Evolutionary conservation across 768 basidiomycete species (phyloP).

Genomic region (Termitomyces titanicus): DNA sequence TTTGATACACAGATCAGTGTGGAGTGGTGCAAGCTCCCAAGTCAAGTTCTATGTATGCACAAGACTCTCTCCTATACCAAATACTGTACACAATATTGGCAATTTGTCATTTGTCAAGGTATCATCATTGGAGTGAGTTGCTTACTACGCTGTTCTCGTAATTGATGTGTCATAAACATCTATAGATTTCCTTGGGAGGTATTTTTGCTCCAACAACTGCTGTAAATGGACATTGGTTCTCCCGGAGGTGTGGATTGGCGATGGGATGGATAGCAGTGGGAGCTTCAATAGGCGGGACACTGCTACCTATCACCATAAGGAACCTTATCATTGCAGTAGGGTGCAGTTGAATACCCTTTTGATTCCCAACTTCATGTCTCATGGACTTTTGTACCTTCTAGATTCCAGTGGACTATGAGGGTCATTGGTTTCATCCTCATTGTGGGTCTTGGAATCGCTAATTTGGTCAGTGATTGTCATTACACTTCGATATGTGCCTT

Average conservation of each 20-base stretch:
- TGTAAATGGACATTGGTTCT: slow-evolving; percentile 73
- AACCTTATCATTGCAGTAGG: slow-evolving; percentile 48
- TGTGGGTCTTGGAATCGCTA: slow-evolving; percentile 46
- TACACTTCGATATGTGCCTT: neutral
- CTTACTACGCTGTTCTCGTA: slow-evolving; percentile 13
- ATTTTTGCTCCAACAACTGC: slow-evolving; percentile 61
- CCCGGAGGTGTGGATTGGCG: slow-evolving; percentile 43
- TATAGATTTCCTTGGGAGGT: slow-evolving; percentile 47
- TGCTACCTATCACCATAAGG: slow-evolving; percentile 61
- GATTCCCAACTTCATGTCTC: neutral
- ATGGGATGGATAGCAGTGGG: slow-evolving; percentile 65
- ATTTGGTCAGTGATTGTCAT: slow-evolving; percentile 33
- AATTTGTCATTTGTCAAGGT: slow-evolving; percentile 75
- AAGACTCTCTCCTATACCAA: too few species aligned
- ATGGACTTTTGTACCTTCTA: neutral
- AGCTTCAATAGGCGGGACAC: slow-evolving; percentile 63
- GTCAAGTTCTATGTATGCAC: too few species aligned
- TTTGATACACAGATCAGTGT: too few species aligned
- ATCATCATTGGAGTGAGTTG: slow-evolving; percentile 55
- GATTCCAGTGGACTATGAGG: too few species aligned
- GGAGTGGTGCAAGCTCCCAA: too few species aligned
- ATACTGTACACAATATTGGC: slow-evolving; percentile 77
- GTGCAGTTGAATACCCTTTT: slow-evolving; percentile 18
- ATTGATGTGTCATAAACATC: slow-evolving; percentile 1
- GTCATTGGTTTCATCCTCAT: slow-evolving; percentile 64